Percentiles rank a stretch among this genome's conserved stretches.
These are phyloP conservation scores for Paramecium sonneborni DNA, from an alignment of 73 alveolate genomes.

Conservation along the genomic window DNA sequence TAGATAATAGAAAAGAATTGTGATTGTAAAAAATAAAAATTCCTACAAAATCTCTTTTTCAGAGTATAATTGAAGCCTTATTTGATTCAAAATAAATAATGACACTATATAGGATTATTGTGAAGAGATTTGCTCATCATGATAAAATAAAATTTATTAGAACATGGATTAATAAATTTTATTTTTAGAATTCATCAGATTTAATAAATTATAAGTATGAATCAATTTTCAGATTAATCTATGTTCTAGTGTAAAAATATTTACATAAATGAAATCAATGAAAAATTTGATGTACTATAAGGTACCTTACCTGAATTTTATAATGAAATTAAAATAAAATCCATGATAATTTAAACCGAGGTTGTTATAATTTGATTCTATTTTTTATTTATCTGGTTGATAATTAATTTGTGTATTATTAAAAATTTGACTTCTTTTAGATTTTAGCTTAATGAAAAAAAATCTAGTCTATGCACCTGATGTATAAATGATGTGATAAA, in stretches of 20 bases:
- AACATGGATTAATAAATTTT: not conserved
- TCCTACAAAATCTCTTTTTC: no score
- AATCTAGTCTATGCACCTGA: not conserved
- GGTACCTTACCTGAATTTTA: not conserved
- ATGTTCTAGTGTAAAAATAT: not conserved
- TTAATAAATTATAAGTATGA: not conserved
- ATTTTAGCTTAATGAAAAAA: not conserved
- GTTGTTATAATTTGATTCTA: not conserved
- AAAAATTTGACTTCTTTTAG: not conserved
- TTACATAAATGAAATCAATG: not conserved
- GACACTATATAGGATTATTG: not conserved
- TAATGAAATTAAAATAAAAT: not conserved
- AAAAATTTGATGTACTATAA: not conserved
- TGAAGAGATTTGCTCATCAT: no score
- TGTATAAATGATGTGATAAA: not conserved
- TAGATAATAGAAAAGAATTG: no score
- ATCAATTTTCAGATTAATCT: constrained; percentile 8
- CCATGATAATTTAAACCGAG: not conserved
- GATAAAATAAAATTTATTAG: no score
- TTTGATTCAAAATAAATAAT: no score
- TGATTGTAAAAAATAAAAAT: no score
- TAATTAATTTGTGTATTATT: not conserved
- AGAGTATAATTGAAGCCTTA: no score
- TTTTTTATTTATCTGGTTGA: not conserved
- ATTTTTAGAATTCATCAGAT: not conserved